Evolutionary conservation across 371 early-diverging fungal genomes (phyloP), one percentile per base, ranked within the genome.

Genomic region (Amoeboaphelidium occidentale): DNA sequence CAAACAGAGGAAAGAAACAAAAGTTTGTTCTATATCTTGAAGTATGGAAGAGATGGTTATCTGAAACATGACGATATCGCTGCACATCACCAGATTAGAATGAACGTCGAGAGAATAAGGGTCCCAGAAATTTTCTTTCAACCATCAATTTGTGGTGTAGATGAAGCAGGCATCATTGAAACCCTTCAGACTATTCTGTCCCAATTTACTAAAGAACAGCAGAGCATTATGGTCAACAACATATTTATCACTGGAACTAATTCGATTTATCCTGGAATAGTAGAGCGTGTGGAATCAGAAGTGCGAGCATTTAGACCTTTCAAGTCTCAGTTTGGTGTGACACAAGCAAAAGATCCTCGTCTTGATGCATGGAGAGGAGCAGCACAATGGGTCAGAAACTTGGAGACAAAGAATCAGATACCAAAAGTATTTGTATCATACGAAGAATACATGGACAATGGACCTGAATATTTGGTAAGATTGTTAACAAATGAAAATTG

Each of bases 331-430:
- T 61, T 83, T 43, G 53, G 58, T 6, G 73, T 87, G 4, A 62
- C 66, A 21, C 59, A 58, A 14, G 88, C 89, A 0, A 55, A 59
- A 0, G 70, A 87, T 58, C 78, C 84, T 21, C 41, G 73, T 46
- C 53, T 76, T 43, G 88, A 86, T 59, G 81, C 81, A 10, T 89
- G 89, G 89, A 63, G 61, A 2, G 89, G 89, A 6, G 89, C 88
- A 0, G 76, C 85, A 23, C 64, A 69, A 58, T 72, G 74, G 69
- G 67, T 66, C 20, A 49, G 52, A 17, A 57, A 32, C 17, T 17
- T 10, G 6, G 10, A 10, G 10, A 32, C 39, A 10, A n/a, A n/a
- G n/a, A 32, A 32, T 32, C 6, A 32, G 39, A 32, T 10, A 6
- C 17, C 6, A 17, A 32, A 32, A 32, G 39, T 32, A 17, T 32